Base-by-base conservation (phyloP, 495 filamentous ascomycete genomes). In the Cenococcum geophilum region DNA sequence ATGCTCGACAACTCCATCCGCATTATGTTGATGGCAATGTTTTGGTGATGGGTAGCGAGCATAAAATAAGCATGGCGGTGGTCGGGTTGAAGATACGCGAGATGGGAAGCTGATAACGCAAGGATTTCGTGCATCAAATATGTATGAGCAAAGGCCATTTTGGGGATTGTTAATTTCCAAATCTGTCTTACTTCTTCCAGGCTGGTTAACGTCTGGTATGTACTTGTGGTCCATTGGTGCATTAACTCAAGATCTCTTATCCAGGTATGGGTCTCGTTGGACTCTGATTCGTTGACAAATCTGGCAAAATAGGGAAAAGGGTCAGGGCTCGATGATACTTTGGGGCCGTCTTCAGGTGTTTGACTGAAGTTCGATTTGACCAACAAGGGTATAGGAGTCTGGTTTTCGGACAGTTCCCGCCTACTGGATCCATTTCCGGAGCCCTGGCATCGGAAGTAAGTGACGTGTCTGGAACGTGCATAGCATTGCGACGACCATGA, bases 101-200 rank as follows among this genome's bases (percentile, higher is more conserved):
- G 36, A 51, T 70, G 68, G 1, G 65, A 23, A 8, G 68, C 65
- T 1, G 68, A 65, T n/a, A 60, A 62, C 34, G 65, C 62, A 16
- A 70, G 62, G 1, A 70, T 35, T 36, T 65, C 55, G 57, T 68
- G 68, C 61, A 70, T 64, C n/a, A 70, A 61, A 37, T 60, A 68
- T 1, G 21, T 52, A 42, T 63, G 45, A 1, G 35, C 18, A 12
- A 63, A 50, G 25, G 65, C 68, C 47, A 55, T n/a, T 22, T 65
- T 60, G 1, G 68, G 68, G 3, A 59, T 59, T 6, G 10, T 32
- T 14, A 57, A 14, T 49, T 51, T 42, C 61, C 61, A 70, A 36
- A 68, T 49, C 3, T 65, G 1, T 16, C 48, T 37, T 6, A 64
- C 43, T 25, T 68, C 62, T 18, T 61, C 47, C 11, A 45, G 45